These are phyloP conservation scores for Colletotrichum endophyticum DNA, from an alignment of 2,329 filamentous ascomycete species.

Conservation along the genomic window DNA sequence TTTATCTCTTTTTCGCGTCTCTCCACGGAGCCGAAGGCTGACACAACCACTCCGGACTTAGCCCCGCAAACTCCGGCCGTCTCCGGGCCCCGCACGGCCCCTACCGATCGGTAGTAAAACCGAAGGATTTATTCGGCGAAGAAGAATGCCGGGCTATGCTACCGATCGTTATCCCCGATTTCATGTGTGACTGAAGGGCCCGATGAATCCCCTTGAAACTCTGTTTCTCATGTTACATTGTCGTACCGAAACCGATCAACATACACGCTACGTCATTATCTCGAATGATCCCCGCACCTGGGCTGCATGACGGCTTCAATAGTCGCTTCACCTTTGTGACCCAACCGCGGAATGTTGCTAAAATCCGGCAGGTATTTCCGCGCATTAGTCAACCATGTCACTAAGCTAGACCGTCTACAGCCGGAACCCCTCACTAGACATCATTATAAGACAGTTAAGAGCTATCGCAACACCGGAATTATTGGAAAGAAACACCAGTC, in stretches of 20 bases:
- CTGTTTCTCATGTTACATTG: background rate
- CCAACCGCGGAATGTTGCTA: background rate
- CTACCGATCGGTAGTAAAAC: background rate
- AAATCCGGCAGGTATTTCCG: slow-evolving; percentile 9
- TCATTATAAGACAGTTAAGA: background rate
- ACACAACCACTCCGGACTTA: background rate
- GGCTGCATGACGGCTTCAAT: too few species aligned
- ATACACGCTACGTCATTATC: background rate
- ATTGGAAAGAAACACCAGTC: background rate
- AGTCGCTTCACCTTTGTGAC: background rate
- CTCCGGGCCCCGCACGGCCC: background rate
- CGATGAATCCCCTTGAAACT: background rate
- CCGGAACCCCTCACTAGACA: background rate
- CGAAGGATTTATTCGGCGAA: background rate
- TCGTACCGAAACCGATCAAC: background rate
- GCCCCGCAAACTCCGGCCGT: background rate
- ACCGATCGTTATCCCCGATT: background rate
- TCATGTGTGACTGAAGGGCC: background rate
- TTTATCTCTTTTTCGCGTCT: background rate
- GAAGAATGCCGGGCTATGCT: background rate
- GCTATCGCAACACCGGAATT: background rate
- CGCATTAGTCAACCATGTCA: background rate
- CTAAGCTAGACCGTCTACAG: background rate
- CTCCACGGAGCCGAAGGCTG: background rate
- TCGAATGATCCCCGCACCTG: background rate